Conservation (phyloP, 331 rosid genomes). For the Acacia pycnantha region DNA sequence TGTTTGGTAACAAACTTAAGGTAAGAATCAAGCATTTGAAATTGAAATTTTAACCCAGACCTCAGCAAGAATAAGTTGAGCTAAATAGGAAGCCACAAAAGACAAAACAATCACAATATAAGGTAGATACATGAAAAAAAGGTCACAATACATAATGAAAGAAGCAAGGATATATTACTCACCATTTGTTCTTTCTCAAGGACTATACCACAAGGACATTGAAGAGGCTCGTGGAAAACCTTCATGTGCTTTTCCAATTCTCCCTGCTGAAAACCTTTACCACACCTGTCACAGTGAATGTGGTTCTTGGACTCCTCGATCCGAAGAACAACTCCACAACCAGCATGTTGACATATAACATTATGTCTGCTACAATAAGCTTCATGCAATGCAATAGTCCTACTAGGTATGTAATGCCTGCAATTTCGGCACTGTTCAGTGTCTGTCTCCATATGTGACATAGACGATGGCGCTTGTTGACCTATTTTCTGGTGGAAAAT, state of each 20-base stretch:
- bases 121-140: neutral
- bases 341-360: conserved; percentile 64
- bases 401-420: conserved; percentile 75
- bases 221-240: conserved; percentile 91
- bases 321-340: conserved; percentile 92
- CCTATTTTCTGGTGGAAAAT: conserved; percentile 51
- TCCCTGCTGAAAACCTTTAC: conserved; percentile 77
- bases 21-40: neutral
- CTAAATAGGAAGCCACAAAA: neutral
- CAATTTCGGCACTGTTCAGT: conserved; percentile 83
- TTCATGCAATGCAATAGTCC: conserved; percentile 86
- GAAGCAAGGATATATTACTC: conserved; percentile 25
- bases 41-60: neutral
- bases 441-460: conserved; percentile 55
- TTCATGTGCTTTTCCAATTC: conserved; percentile 89
- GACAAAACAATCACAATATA: neutral
- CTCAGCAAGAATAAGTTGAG: neutral
- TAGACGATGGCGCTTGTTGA: conserved; percentile 62
- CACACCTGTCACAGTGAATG: conserved; percentile 81
- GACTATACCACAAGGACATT: conserved; percentile 78
- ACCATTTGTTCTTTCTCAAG: conserved; percentile 96
- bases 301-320: conserved; percentile 85
- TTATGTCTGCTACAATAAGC: conserved; percentile 92
- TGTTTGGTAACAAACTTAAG: conserved; percentile 7
- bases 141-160: neutral